Evolutionary conservation across 306 rosid species (phyloP), one percentile per base, ranked within the genome.

Genomic region (Comarum palustre): DNA sequence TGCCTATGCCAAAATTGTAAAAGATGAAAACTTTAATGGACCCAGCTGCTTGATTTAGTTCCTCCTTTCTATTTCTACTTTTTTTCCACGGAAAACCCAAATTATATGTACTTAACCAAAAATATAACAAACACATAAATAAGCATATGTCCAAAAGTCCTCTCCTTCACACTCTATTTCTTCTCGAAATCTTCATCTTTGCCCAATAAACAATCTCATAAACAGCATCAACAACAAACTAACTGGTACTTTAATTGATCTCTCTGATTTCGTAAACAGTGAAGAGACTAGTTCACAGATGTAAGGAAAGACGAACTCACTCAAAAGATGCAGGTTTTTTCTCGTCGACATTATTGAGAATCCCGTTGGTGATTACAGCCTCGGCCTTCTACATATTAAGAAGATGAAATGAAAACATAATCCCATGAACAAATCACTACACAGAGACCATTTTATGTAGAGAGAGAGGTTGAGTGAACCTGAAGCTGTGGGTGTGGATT

Each of bases 281-380:
- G 43, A 11, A 39, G 73, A 42, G 46, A 41, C 32, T 17, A 54
- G 45, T 55, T 55, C 57, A 22, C 31, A 34, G 12, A 69, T 12
- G 41, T 2, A 70, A 13, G 31, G 36, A 46, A 27, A 42, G 11
- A 27, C 54, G 27, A 50, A 41, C 84, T 76, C 82, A 89, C 97
- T 82, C 80, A 45, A 85, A 86, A 68, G 66, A 79, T 42, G 80
- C 75, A 20, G 69, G 48, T 45, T 19, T 85, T 54, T 67, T 74
- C 48, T 90, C 88, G 39, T 90, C 86, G 16, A 31, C 77, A 75
- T 60, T 47, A 75, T 60, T 47, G 50, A 61, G 60, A 66, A 54
- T 81, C 65, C 80, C 86, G 63, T 88, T 83, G 70, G 66, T 77
- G 20, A 72, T 48, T 34, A 79, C 87, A 69, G 64, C 79, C 63